Evolutionary conservation across 495 filamentous ascomycete species (phyloP), one percentile per base, ranked within the genome.

Genomic region (Hypoxylon intermedium): DNA sequence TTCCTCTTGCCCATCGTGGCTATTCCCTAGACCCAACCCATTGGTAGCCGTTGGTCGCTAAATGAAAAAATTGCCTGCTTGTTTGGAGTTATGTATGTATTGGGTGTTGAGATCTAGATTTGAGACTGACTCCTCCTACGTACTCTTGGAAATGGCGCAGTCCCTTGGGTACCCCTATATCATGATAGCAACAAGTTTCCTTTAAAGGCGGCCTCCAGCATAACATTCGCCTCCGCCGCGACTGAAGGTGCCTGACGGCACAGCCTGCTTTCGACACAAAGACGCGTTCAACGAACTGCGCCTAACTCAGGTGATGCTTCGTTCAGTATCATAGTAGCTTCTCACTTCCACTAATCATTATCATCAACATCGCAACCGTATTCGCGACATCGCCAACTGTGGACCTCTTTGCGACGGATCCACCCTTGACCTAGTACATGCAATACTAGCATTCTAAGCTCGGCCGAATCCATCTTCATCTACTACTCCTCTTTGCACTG

Each of bases 151-250:
- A 13, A 38, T 38, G 36, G 36, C 36, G 36, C 9, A 6, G 18
- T 3, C 36, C 2, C 18, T 6, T 38, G n/a, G n/a, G n/a, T n/a
- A n/a, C n/a, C n/a, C n/a, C n/a, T n/a, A n/a, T n/a, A n/a, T n/a
- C n/a, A n/a, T n/a, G n/a, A n/a, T n/a, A n/a, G n/a, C n/a, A n/a
- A n/a, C 3, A 13, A 38, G n/a, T 46, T 63, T 45, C 53, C 48
- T 37, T 24, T 37, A 18, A 30, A 50, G 3, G 53, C 47, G 60
- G 60, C 60, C 54, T 64, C 60, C 53, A 49, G 50, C 37, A 38
- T 28, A 20, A 45, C 3, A 44, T 53, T 64, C 24, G 54, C 60
- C 54, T 59, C 60, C 12, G 45, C 38, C 7, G 3, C 30, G n/a
- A n/a, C n/a, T n/a, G 49, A 43, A 51, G 48, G 16, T 34, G 42